A percentile compares a stretch with the other conserved stretches of the same genome.
These are phyloP conservation scores for Entomortierella beljakovae DNA, from an alignment of 192 early-diverging fungal genomes.

Conservation along the genomic window DNA sequence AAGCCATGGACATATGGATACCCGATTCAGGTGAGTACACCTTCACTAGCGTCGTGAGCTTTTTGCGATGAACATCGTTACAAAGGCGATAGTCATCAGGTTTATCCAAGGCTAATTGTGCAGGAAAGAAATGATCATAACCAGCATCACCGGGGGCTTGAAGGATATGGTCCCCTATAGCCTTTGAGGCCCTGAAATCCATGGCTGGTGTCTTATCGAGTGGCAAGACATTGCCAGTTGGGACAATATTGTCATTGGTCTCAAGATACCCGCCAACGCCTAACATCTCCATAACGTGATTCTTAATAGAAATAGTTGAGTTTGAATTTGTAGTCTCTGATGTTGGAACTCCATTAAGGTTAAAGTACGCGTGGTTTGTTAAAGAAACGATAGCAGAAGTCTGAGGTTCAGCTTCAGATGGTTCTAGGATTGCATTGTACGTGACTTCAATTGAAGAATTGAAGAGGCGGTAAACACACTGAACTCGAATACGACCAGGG, in stretches of 20 bases:
- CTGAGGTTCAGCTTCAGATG: conserved; percentile 20
- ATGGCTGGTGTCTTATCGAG: conserved; percentile 55
- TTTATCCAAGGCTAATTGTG: conserved; percentile 39
- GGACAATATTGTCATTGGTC: conserved; percentile 67
- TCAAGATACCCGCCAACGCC: conserved; percentile 65
- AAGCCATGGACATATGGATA: conserved; percentile 70
- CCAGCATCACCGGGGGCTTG: conserved; percentile 69
- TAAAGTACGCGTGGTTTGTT: conserved; percentile 93
- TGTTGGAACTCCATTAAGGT: conserved; percentile 77
- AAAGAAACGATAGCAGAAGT: conserved; percentile 75
- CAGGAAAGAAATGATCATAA: conserved; percentile 86
- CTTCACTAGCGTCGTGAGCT: conserved; percentile 53
- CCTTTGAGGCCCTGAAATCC: conserved; percentile 68
- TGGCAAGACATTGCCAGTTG: conserved; percentile 74
- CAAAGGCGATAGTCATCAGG: conserved; percentile 16
- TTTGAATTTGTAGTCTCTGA: conserved; percentile 49
- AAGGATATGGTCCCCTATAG: conserved; percentile 63
- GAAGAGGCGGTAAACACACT: conserved; percentile 70
- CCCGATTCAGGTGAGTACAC: conserved; percentile 70
- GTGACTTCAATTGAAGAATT: conserved; percentile 66
- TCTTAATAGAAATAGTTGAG: conserved; percentile 39
- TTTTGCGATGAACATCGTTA: conserved; percentile 21
- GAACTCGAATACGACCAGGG: conserved; percentile 73
- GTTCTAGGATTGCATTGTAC: conserved; percentile 54
- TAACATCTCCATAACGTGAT: conserved; percentile 63